phyloP scores from a whole-genome alignment of 768 basidiomycete species.

The Dioszegia hungarica region DNA sequence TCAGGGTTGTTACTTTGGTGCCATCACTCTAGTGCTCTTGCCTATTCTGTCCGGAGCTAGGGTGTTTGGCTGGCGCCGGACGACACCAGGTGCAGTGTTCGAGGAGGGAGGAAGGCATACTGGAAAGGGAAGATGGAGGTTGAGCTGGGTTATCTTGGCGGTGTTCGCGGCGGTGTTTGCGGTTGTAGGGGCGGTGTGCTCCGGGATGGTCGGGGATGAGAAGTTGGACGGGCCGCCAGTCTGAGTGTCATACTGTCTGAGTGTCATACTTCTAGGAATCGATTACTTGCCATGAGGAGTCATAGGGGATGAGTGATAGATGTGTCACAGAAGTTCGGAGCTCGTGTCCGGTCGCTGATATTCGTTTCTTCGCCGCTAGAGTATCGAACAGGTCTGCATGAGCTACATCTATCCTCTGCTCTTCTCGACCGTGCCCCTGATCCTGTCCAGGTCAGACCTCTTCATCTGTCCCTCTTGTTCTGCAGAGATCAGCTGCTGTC shows the following conservation, averaged over 20 bases:
- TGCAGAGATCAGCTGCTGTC: background rate
- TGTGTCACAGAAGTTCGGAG: too few relatives aligned
- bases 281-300: too few relatives aligned
- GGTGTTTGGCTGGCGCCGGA: slow-evolving; percentile 30
- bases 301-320: too few relatives aligned
- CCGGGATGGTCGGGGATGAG: background rate
- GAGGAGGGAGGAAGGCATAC: too few relatives aligned
- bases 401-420: background rate
- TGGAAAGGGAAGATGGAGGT: background rate
- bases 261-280: too few relatives aligned
- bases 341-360: too few relatives aligned
- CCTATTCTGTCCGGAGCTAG: slow-evolving; percentile 26
- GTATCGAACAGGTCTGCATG: too few relatives aligned
- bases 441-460: slow-evolving; percentile 1
- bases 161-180: background rate
- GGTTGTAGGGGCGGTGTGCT: background rate
- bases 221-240: background rate
- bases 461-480: slow-evolving; percentile 7
- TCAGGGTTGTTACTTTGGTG: slow-evolving; percentile 28
- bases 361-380: too few relatives aligned
- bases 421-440: slow-evolving; percentile 1
- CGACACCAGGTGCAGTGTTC: too few relatives aligned
- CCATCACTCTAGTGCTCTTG: slow-evolving; percentile 20
- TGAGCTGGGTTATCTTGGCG: background rate
- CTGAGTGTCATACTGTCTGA: background rate